Base-by-base conservation (phyloP, 768 basidiomycete genomes). In the Cubamyces sp. region DNA sequence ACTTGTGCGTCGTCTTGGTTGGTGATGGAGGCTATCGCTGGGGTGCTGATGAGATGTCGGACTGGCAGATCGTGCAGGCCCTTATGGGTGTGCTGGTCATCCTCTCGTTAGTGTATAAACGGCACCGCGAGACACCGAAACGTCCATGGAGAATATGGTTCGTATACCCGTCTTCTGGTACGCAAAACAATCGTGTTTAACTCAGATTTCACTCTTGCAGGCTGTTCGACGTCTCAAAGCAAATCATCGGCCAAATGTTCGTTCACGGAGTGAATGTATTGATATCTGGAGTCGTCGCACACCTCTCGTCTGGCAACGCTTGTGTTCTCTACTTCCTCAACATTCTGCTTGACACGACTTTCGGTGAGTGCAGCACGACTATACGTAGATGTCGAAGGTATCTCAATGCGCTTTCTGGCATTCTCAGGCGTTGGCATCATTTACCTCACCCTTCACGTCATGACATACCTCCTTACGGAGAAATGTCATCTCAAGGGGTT, bases 131-230 rank as follows among this genome's bases (percentile, higher is more conserved):
- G 77, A 79, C 82, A 26, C 87, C 87, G 16, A 92, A 87, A 72
- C 84, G 96, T 28, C 91, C 88, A 19, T 98, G 96, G 96, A 81
- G 83, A 68, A 96, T 97, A 77, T 98, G 96, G 94, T 90, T 67
- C 61, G 85, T 65, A 60, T 37, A 37, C 48, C 2, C 34, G 19
- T 25, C 41, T 54, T 12, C 26, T 37, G 8, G 23, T 16, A 25
- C 7, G 14, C 41, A 14, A 3, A n/a, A 30, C 30, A n/a, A 34
- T 8, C 8, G 12, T 12, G 50, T 37, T 40, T 39, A 43, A 21
- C 11, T n/a, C 30, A 25, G 25, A 30, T 45, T 37, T 21, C 26
- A n/a, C 19, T 25, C 61, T 46, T 47, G 23, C 49, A 94, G 92
- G 94, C 71, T 91, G n/a, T 94, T 92, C 73, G 95, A 97, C 69